A percentile compares a stretch with the other conserved stretches of the same genome.
These are phyloP conservation scores for Diaporthe vaccinii DNA, from an alignment of 2,329 filamentous ascomycete genomes.

Conservation along the genomic window DNA sequence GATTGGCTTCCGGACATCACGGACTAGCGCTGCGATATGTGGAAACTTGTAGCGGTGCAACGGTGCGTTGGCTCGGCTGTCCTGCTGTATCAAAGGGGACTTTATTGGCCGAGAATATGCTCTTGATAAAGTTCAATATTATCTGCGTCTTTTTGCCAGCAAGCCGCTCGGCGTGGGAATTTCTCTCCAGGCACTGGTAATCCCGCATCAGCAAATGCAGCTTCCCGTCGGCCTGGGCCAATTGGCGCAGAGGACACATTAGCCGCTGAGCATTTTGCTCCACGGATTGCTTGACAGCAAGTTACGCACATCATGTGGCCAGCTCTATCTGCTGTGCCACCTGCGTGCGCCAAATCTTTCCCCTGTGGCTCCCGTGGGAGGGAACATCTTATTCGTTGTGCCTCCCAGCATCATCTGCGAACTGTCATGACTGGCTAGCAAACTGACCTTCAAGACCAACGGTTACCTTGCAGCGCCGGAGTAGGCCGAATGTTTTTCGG, in stretches of 20 bases:
- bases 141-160: neutral
- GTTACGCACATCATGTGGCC: constrained; percentile 20
- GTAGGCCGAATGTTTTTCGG: neutral
- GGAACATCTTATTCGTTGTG: neutral
- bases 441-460: neutral
- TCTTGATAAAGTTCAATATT: neutral
- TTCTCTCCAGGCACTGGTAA: neutral
- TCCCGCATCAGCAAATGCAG: constrained; percentile 9
- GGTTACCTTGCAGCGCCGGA: neutral
- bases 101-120: neutral
- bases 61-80: neutral
- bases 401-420: neutral
- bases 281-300: neutral
- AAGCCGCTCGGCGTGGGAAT: neutral
- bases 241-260: neutral
- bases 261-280: neutral
- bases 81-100: neutral
- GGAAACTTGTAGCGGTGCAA: constrained; percentile 11
- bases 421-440: neutral
- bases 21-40: neutral
- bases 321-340: constrained; percentile 16
- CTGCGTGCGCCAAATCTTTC: constrained; percentile 20
- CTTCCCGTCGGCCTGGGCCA: neutral
- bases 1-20: constrained; percentile 6
- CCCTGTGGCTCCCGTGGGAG: neutral